A percentile compares a stretch with the other conserved stretches of the same genome.
These are phyloP conservation scores for Pseudophaeomoniella oleicola DNA, from an alignment of 2,329 filamentous ascomycete species.

Conservation along the genomic window DNA sequence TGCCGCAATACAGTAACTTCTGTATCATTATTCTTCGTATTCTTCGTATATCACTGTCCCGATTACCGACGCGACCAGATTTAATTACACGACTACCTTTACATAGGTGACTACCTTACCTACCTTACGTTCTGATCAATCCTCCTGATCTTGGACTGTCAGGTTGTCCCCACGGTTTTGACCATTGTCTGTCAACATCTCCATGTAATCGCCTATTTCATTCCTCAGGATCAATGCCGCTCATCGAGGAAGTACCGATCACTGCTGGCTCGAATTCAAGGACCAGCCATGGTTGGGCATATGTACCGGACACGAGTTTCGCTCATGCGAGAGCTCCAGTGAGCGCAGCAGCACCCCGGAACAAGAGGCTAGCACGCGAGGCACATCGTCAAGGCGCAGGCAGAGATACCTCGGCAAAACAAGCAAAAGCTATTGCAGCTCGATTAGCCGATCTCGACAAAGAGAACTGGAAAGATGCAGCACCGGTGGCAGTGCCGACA, in stretches of 20 bases:
- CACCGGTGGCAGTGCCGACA: conserved; percentile 9
- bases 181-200: no score
- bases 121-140: no score
- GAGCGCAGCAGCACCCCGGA: conserved; percentile 20
- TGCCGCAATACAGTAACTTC: no score
- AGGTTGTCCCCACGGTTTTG: no score
- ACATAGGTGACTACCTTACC: no score
- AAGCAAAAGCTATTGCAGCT: conserved; percentile 66
- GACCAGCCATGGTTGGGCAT: conserved; percentile 76
- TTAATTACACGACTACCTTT: no score
- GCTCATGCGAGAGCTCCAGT: conserved; percentile 40
- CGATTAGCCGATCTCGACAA: conserved; percentile 71
- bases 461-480: conserved; percentile 59
- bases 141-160: no score
- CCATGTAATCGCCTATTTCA: no score
- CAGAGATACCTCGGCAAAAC: conserved; percentile 62
- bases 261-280: conserved; percentile 43
- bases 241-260: conserved; percentile 65
- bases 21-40: no score
- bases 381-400: conserved; percentile 20
- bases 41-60: no score
- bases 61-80: no score
- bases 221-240: conserved; percentile 44
- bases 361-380: conserved; percentile 53
- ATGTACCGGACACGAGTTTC: conserved; percentile 62